Percentiles rank a stretch among this genome's conserved stretches.
These are phyloP conservation scores for Vitis hybrid DNA, from an alignment of 177 flowering plant genomes.

Conservation along the genomic window DNA sequence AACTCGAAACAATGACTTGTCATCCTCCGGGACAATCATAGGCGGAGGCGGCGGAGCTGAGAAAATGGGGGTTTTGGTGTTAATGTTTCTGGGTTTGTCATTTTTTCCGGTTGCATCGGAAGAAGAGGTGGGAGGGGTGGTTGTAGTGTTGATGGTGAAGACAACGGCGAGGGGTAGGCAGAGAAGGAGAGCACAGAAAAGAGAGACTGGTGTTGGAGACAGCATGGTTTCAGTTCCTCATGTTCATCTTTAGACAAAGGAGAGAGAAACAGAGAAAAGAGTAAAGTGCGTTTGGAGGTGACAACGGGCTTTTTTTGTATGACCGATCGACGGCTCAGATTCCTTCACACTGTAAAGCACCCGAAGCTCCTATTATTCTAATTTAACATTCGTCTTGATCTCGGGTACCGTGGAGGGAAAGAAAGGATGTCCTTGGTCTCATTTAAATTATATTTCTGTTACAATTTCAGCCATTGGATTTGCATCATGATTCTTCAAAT, in stretches of 20 bases:
- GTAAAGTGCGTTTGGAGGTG: neutral
- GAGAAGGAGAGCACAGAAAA: conserved; percentile 54
- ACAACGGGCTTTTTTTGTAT: too few species aligned
- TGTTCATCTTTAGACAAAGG: neutral
- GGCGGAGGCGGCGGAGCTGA: conserved; percentile 16
- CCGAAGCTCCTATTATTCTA: too few species aligned
- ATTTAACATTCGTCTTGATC: too few species aligned
- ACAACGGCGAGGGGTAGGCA: conserved; percentile 56
- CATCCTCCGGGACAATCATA: conserved; percentile 23
- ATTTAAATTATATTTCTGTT: too few species aligned
- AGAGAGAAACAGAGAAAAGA: neutral
- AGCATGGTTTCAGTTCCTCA: conserved; percentile 28
- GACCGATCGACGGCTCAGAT: too few species aligned
- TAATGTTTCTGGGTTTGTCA: neutral
- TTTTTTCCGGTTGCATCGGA: neutral
- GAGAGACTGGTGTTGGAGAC: conserved; percentile 54
- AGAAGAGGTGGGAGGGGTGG: conserved; percentile 12
- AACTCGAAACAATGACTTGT: conserved; percentile 28
- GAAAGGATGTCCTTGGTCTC: too few species aligned
- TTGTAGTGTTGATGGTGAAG: conserved; percentile 40
- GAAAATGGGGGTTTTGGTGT: neutral
- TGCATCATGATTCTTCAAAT: too few species aligned
- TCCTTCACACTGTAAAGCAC: too few species aligned
- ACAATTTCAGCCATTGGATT: too few species aligned
- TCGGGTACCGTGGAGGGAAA: too few species aligned